These are phyloP conservation scores for Bryoerythrophyllum caledonicum DNA, from an alignment of 225 moss, liverwort and hornwort species.

Conservation along the genomic window DNA sequence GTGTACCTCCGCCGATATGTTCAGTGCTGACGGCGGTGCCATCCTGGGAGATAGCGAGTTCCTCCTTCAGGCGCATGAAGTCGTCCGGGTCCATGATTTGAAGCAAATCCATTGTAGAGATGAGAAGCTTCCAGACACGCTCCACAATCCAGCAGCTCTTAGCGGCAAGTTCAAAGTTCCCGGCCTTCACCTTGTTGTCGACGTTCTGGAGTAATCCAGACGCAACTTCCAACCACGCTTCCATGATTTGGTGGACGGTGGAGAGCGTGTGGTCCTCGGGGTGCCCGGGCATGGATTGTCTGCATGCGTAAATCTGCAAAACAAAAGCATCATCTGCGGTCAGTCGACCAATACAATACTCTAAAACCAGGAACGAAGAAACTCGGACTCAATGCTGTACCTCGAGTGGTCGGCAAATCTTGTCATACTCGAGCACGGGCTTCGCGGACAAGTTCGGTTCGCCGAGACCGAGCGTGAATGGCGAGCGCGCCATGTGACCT, in stretches of 20 bases:
- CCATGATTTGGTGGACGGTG: constrained; percentile 83
- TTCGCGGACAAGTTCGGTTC: constrained; percentile 81
- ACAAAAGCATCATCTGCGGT: not conserved
- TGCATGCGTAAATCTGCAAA: constrained; percentile 53
- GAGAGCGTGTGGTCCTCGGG: constrained; percentile 81
- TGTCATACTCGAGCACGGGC: constrained; percentile 79
- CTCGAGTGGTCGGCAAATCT: constrained; percentile 60
- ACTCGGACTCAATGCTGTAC: constrained; percentile 15
- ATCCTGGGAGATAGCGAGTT: constrained; percentile 57
- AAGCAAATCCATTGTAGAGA: constrained; percentile 66
- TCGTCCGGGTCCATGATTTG: constrained; percentile 93
- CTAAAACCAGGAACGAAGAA: not conserved
- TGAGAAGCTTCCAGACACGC: constrained; percentile 82
- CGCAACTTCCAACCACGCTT: constrained; percentile 78
- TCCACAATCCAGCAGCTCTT: constrained; percentile 80
- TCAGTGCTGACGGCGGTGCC: constrained; percentile 41
- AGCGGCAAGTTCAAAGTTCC: constrained; percentile 57
- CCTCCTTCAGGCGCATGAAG: constrained; percentile 79
- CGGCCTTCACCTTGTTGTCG: constrained; percentile 47
- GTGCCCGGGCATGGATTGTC: constrained; percentile 54
- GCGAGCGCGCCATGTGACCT: constrained; percentile 70
- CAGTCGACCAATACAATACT: not conserved
- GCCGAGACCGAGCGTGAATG: constrained; percentile 77
- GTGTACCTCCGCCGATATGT: constrained; percentile 46
- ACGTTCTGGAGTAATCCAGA: constrained; percentile 57